Conservation (phyloP, 805 yeast species). For the Teunomyces funiuensis region DNA sequence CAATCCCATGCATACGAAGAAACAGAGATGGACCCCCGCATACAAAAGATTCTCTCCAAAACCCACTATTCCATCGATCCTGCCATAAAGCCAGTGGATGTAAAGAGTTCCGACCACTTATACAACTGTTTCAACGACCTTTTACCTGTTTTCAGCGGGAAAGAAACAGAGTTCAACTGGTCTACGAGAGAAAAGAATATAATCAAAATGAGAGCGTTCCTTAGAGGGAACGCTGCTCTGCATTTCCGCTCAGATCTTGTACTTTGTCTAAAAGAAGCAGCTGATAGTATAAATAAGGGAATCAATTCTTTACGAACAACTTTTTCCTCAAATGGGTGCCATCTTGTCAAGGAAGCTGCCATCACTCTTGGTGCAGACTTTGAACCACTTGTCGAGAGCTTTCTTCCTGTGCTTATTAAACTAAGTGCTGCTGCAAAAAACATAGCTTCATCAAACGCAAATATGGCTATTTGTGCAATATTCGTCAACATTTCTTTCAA, state of each 20-base stretch:
- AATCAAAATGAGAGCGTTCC: slow-evolving; percentile 52
- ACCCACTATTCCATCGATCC: slow-evolving; percentile 41
- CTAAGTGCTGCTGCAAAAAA: slow-evolving; percentile 61
- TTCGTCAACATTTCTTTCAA: slow-evolving; percentile 56
- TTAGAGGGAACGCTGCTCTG: slow-evolving; percentile 55
- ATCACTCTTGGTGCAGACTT: slow-evolving; percentile 37
- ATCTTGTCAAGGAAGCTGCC: slow-evolving; percentile 67
- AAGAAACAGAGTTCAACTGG: slow-evolving; percentile 93
- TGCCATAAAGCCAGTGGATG: slow-evolving; percentile 30
- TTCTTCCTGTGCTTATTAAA: slow-evolving; percentile 49
- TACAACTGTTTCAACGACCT: slow-evolving; percentile 16
- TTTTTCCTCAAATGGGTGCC: slow-evolving; percentile 72
- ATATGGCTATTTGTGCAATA: slow-evolving; percentile 55
- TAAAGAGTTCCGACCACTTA: slow-evolving; percentile 22
- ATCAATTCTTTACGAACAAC: slow-evolving; percentile 80
- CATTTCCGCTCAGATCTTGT: slow-evolving; percentile 43
- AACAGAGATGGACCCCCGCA: slow-evolving; percentile 7
- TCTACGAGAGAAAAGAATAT: slow-evolving; percentile 62
- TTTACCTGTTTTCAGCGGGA: slow-evolving; percentile 51
- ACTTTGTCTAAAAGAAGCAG: slow-evolving; percentile 20
- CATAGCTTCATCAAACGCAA: slow-evolving; percentile 59
- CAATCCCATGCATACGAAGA: slow-evolving; percentile 3
- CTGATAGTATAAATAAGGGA: slow-evolving; percentile 65
- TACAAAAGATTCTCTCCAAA: slow-evolving; percentile 16
- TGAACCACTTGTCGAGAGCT: slow-evolving; percentile 51